Evolutionary conservation across 495 filamentous ascomycete genomes (phyloP), one percentile per base, ranked within the genome.

Genomic region (Aspergillus nidulans): DNA sequence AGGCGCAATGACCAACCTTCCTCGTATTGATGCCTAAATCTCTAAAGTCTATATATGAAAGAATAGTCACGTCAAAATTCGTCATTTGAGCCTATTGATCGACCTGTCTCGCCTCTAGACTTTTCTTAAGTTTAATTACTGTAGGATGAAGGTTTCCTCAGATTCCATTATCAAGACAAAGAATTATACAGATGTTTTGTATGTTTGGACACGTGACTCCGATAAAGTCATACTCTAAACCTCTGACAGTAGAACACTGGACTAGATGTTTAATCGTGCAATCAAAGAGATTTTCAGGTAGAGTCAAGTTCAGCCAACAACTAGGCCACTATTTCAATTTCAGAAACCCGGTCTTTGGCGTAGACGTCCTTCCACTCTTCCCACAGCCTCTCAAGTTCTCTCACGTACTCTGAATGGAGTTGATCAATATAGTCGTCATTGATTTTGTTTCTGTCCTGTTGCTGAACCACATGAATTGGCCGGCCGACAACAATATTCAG

Each of bases 401-500:
- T 66, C 5, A 96, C 79, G 69, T 98, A 98, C 64, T 78, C 61
- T 21, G 66, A 72, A 70, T 97, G 95, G 45, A 97, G 68, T 60
- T 87, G 69, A 62, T 95, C 85, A 55, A 97, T 81, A 62, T 96
- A 92, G 16, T 71, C 73, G 38, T 85, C 81, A 46, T 87, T 78
- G n/a, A 88, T 81, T 43, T 77, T 77, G 28, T 75, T 65, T 6
- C 72, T 68, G 50, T 72, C 61, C 24, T 74, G 65, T 51, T 82
- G 72, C 63, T 83, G 80, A 58, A 76, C 69, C 15, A 95, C 88
- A 51, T 79, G 75, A 52, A 96, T 88, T 2, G 91, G 89, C 53
- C 79, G 75, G 2, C 92, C 92, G 6, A 95, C 88, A 7, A 98
- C 92, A 30, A 95, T 80, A 63, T 97, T 92, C 38, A 98, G 60